phyloP scores from a whole-genome alignment of 768 basidiomycete genomes.

The Daedaleopsis nitida region DNA sequence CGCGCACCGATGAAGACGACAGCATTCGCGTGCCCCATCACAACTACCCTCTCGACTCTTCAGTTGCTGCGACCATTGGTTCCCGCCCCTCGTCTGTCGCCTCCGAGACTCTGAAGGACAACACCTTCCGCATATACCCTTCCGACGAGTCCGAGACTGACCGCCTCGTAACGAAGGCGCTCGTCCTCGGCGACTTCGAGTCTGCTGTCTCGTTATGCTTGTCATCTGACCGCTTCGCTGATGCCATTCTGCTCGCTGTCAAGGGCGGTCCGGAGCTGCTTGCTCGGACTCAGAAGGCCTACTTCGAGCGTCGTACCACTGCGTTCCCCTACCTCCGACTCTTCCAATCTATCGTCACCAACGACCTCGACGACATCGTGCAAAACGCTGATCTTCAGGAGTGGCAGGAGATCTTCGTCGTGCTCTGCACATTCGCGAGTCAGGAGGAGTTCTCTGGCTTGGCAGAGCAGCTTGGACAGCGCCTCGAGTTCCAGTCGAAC shows the following conservation, averaged over 20 bases:
- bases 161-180: constrained; percentile 84
- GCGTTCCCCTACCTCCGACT: constrained; percentile 86
- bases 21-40: constrained; percentile 73
- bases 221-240: constrained; percentile 86
- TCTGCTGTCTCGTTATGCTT: constrained; percentile 91
- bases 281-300: constrained; percentile 86
- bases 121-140: constrained; percentile 91
- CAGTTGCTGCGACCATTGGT: constrained; percentile 94
- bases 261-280: constrained; percentile 89
- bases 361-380: constrained; percentile 91
- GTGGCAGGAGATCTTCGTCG: constrained; percentile 97
- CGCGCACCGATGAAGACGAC: constrained; percentile 43
- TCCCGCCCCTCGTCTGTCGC: constrained; percentile 83
- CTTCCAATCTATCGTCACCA: constrained; percentile 91
- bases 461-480: constrained; percentile 87
- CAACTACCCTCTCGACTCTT: constrained; percentile 81
- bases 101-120: constrained; percentile 72
- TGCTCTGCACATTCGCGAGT: constrained; percentile 90
- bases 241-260: constrained; percentile 92
- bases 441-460: constrained; percentile 85
- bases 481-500: constrained; percentile 84
- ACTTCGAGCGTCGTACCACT: constrained; percentile 83
- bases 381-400: constrained; percentile 94
- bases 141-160: constrained; percentile 85
- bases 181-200: constrained; percentile 95